Evolutionary conservation across 2,329 filamentous ascomycete species (phyloP), one percentile per base, ranked within the genome.

Genomic region (Botrytis aclada): DNA sequence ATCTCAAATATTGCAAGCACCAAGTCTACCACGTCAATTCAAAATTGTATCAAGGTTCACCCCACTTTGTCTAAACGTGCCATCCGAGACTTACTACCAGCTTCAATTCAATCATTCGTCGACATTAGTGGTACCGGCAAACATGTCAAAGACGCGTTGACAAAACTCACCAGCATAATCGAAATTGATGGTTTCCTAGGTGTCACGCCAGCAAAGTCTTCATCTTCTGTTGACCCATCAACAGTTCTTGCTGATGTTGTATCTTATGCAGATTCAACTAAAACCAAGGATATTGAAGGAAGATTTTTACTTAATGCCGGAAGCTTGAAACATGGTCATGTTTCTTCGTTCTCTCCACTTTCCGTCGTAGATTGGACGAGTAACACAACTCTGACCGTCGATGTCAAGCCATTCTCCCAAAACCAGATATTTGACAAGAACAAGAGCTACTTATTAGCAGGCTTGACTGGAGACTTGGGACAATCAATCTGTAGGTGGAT

Each of bases 401-500:
- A 70, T 73, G 56, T 71, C 45, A 73, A 51, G 18, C 32, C 34
- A 4, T 71, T 71, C 4, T 32, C 25, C 12, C 61, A 71, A 29
- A 71, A 71, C 7, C 16, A 65, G 3, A 63, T 72, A 9, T 72
- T 72, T 14, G 37, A 58, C 1, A 32, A 20, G 22, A 66, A 79
- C 65, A 81, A 78, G 74, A 82, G 81, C 1, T 83, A 83, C 63
- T 45, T 79, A 20, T 64, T 83, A 12, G 74, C 78, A 41, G 82
- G 81, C 25, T 69, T 82, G 1, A 75, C 76, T 2, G 75, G 79
- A 12, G 72, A 75, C 0, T 47, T 82, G 4, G 84, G 84, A 2
- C 79, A 78, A 20, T 83, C 83, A 0, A 77, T 85, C 0, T 81
- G 80, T 60, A 67, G 79, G 47, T 85, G 82, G 82, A 84, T 85